Conservation (phyloP, 257 asterid genomes). For the Jacaranda mimosifolia region DNA sequence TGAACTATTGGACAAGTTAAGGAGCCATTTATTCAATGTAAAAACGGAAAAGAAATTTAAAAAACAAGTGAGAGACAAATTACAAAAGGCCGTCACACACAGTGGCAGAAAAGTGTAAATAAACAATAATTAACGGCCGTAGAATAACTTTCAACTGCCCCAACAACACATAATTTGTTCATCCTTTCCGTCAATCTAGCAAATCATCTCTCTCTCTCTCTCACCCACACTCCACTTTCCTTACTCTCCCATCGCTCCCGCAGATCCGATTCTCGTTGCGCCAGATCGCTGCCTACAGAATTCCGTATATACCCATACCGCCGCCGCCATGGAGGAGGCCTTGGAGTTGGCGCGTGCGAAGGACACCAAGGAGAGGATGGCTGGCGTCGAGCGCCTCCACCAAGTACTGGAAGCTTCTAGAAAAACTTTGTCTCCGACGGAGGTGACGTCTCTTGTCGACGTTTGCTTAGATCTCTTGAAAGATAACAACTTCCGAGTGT, state of each 20-base stretch:
- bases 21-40: no score
- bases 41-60: neutral
- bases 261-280: constrained; percentile 63
- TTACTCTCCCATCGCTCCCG: constrained; percentile 40
- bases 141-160: constrained; percentile 29
- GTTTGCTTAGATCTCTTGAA: constrained; percentile 94
- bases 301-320: constrained; percentile 29
- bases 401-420: constrained; percentile 92
- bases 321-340: constrained; percentile 88
- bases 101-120: constrained; percentile 12
- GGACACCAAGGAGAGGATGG: constrained; percentile 99
- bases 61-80: neutral
- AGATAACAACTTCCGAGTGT: constrained; percentile 93
- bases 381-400: constrained; percentile 95
- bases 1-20: no score
- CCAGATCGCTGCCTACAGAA: constrained; percentile 40
- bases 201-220: constrained; percentile 34
- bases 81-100: neutral
- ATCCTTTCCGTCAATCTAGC: constrained; percentile 52
- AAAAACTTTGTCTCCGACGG: constrained; percentile 74
- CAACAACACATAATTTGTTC: constrained; percentile 36
- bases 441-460: constrained; percentile 88
- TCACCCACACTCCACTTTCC: constrained; percentile 33
- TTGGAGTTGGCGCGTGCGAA: constrained; percentile 92
- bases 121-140: constrained; percentile 10